phyloP scores from a whole-genome alignment of 495 filamentous ascomycete species.

The Penicillium steckii region DNA sequence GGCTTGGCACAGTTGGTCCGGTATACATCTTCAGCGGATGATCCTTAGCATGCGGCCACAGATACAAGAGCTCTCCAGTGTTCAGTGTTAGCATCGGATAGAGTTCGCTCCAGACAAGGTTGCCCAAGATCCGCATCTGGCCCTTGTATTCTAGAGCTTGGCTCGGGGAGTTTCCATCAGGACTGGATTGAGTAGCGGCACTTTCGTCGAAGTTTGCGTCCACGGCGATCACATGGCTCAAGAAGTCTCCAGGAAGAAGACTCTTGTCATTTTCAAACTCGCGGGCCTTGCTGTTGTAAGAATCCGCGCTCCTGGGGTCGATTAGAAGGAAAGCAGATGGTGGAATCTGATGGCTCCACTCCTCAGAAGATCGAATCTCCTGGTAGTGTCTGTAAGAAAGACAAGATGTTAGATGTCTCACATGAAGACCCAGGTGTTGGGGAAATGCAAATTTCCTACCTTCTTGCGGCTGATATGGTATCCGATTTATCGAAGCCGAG shows the following conservation, averaged over 20 bases:
- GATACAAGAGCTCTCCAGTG: constrained; percentile 10
- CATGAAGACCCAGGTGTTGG: too few species aligned
- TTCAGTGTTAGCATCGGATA: constrained; percentile 14
- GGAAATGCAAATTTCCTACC: background rate
- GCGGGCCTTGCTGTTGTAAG: background rate
- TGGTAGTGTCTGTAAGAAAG: background rate
- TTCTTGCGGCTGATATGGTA: background rate
- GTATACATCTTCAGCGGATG: constrained; percentile 34
- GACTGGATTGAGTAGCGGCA: background rate
- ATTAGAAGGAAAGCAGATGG: background rate
- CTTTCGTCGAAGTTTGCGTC: background rate
- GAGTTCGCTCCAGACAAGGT: constrained; percentile 33
- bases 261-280: background rate
- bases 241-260: background rate
- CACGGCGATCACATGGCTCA: background rate
- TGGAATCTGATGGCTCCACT: background rate
- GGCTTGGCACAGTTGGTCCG: constrained; percentile 17
- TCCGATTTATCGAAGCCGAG: background rate
- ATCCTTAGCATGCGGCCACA: constrained; percentile 25
- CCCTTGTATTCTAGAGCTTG: constrained; percentile 21
- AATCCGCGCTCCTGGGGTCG: background rate
- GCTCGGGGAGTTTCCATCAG: background rate
- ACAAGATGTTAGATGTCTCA: background rate
- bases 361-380: background rate
- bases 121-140: constrained; percentile 29